Evolutionary conservation across 495 filamentous ascomycete genomes (phyloP).

Genomic region (Penicillium coffeae): DNA sequence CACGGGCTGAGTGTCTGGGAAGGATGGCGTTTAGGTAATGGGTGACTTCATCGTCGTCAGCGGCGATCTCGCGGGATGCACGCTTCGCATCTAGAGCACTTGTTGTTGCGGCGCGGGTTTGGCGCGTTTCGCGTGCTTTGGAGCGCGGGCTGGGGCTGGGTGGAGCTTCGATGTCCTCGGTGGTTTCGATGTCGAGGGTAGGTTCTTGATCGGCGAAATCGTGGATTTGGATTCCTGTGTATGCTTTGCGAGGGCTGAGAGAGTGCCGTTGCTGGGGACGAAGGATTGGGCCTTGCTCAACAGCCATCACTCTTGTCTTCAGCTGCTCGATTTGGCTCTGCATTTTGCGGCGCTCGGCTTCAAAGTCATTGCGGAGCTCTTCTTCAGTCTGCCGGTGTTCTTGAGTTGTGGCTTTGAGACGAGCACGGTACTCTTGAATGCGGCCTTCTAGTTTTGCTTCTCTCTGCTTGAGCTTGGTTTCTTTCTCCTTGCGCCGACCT

Average conservation of each 20-base stretch:
- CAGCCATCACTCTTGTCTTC: constrained; percentile 24
- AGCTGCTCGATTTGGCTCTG: constrained; percentile 32
- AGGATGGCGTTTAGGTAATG: constrained; percentile 31
- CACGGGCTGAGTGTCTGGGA: constrained; percentile 13
- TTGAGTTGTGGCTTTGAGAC: constrained; percentile 32
- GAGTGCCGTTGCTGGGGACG: constrained; percentile 22
- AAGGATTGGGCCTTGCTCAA: constrained; percentile 25
- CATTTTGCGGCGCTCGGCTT: constrained; percentile 36
- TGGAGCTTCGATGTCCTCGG: constrained; percentile 33
- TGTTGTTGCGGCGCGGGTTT: constrained; percentile 19
- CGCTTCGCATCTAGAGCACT: constrained; percentile 25
- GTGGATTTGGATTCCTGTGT: constrained; percentile 29
- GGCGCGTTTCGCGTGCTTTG: constrained; percentile 25
- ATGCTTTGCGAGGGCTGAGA: constrained; percentile 32
- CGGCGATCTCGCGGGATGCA: constrained; percentile 16
- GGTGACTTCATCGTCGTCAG: constrained; percentile 30
- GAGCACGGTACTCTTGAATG: constrained; percentile 44
- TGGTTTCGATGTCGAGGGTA: constrained; percentile 23
- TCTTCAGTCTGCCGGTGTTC: constrained; percentile 40
- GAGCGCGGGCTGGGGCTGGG: constrained; percentile 42
- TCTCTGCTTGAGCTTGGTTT: constrained; percentile 47
- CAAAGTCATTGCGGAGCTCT: constrained; percentile 26
- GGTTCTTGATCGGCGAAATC: constrained; percentile 27
- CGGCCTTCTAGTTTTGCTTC: constrained; percentile 45
- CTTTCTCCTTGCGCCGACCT: constrained; percentile 48